Percentiles rank a stretch among this genome's conserved stretches.
These are phyloP conservation scores for Citrus glauca DNA, from an alignment of 345 rosid genomes.

Conservation along the genomic window DNA sequence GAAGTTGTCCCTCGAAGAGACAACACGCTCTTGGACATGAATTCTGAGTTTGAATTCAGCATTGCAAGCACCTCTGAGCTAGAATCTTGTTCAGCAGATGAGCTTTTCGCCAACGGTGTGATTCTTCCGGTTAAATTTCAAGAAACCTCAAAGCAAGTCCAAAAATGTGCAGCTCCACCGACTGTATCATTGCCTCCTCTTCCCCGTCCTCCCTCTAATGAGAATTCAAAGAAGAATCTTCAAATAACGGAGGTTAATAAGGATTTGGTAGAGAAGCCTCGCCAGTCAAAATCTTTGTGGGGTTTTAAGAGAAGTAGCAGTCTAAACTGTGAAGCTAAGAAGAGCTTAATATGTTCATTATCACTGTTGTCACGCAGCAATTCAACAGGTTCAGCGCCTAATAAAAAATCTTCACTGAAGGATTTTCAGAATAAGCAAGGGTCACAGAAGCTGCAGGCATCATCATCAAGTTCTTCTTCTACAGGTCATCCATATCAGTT, in stretches of 20 bases:
- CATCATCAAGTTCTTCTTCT: conserved; percentile 23
- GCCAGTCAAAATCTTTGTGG: conserved; percentile 59
- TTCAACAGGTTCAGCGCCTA: conserved; percentile 57
- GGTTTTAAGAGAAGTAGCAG: conserved; percentile 76
- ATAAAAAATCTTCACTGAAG: conserved; percentile 26
- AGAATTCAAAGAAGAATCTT: conserved; percentile 20
- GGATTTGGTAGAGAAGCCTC: conserved; percentile 32
- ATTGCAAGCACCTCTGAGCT: conserved; percentile 33
- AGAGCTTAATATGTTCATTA: conserved; percentile 48
- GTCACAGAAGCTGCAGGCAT: conserved; percentile 32
- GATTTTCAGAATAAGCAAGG: conserved; percentile 36
- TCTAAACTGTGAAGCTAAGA: conserved; percentile 53
- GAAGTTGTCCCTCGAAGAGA: conserved; percentile 38
- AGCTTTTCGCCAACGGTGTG: conserved; percentile 70
- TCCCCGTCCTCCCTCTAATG: conserved; percentile 23
- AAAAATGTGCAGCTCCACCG: conserved; percentile 25
- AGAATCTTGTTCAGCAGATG: conserved; percentile 66
- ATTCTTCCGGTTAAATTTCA: conserved; percentile 56
- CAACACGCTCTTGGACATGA: conserved; percentile 39
- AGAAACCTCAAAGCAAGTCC: conserved; percentile 24
- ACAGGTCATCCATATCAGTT: conserved; percentile 1
- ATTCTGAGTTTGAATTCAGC: conserved; percentile 74
- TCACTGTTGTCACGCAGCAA: conserved; percentile 64
- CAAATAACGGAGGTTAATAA: conserved; percentile 7
- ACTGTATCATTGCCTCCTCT: conserved; percentile 33